These are phyloP conservation scores for Scytalidium lignicola DNA, from an alignment of 2,329 filamentous ascomycete species.

Conservation along the genomic window DNA sequence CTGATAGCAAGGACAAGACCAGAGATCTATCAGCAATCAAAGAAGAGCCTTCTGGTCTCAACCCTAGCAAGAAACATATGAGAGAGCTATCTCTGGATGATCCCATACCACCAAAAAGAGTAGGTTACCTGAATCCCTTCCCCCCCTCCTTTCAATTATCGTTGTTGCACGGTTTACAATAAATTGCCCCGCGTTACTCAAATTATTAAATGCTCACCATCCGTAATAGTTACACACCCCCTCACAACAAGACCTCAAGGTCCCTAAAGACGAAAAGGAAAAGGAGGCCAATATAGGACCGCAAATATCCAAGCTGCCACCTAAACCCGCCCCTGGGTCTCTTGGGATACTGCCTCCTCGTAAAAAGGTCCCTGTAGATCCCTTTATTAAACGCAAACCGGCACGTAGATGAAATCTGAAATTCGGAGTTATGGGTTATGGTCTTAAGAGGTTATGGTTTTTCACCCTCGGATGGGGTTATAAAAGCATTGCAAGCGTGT, in stretches of 20 bases:
- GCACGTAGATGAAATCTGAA: neutral
- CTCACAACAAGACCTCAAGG: slow-evolving; percentile 16
- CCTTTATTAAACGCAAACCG: slow-evolving; percentile 19
- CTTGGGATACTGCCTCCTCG: slow-evolving; percentile 16
- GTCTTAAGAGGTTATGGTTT: neutral
- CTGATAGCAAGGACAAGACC: neutral
- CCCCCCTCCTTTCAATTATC: neutral
- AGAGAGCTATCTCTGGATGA: neutral
- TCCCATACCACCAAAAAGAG: neutral
- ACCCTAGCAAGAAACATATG: neutral
- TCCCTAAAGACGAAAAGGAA: slow-evolving; percentile 9
- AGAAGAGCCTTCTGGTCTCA: neutral
- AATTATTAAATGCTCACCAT: slow-evolving; percentile 3
- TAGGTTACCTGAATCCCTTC: neutral
- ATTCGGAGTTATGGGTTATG: neutral
- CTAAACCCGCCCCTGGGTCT: slow-evolving; percentile 5
- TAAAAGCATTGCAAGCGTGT: neutral
- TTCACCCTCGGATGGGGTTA: neutral
- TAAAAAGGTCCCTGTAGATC: slow-evolving; percentile 17
- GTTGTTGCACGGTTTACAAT: too few relatives aligned
- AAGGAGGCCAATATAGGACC: neutral
- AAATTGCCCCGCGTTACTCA: neutral
- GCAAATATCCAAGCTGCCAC: slow-evolving; percentile 7
- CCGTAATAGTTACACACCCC: slow-evolving; percentile 1
- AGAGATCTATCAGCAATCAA: neutral